phyloP scores from a whole-genome alignment of 2,329 filamentous ascomycete species.

The Magnaporthiopsis rhizophila region DNA sequence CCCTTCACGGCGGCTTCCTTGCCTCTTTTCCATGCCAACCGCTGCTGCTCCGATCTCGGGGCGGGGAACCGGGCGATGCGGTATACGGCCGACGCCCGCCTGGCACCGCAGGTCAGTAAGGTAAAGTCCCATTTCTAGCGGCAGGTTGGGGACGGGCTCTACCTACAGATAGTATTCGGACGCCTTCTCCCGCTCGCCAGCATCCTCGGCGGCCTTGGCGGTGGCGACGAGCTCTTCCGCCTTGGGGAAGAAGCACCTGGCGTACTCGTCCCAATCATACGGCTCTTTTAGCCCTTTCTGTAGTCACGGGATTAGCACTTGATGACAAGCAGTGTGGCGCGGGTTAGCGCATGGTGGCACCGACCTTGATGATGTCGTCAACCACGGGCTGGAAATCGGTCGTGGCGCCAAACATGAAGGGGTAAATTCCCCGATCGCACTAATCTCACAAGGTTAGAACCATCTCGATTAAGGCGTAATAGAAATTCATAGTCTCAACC shows the following conservation, averaged over 20 bases:
- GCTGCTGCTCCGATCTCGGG: slow-evolving; percentile 22
- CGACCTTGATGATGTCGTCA: background rate
- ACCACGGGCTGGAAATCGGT: background rate
- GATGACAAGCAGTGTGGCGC: too few species aligned
- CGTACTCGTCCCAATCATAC: slow-evolving; percentile 28
- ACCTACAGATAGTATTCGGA: slow-evolving; percentile 24
- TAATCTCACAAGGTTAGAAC: background rate
- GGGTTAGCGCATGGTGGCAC: background rate
- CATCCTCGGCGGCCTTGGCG: background rate
- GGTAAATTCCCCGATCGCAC: background rate
- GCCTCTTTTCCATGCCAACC: slow-evolving; percentile 19
- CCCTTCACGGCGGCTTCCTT: slow-evolving; percentile 23
- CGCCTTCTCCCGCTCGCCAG: slow-evolving; percentile 19
- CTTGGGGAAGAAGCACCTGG: slow-evolving; percentile 23
- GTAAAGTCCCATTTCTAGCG: background rate
- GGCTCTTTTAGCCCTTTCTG: slow-evolving; percentile 1
- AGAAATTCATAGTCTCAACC: background rate
- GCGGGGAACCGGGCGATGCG: slow-evolving; percentile 27
- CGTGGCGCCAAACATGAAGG: background rate
- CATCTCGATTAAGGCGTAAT: too few species aligned
- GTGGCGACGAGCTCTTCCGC: slow-evolving; percentile 19
- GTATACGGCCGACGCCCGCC: slow-evolving; percentile 24
- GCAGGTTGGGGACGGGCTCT: background rate
- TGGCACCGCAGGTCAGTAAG: slow-evolving; percentile 5
- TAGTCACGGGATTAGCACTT: background rate